These are phyloP conservation scores for Nicotiana tomentosiformis DNA, from an alignment of 257 asterid genomes.

Conservation along the genomic window DNA sequence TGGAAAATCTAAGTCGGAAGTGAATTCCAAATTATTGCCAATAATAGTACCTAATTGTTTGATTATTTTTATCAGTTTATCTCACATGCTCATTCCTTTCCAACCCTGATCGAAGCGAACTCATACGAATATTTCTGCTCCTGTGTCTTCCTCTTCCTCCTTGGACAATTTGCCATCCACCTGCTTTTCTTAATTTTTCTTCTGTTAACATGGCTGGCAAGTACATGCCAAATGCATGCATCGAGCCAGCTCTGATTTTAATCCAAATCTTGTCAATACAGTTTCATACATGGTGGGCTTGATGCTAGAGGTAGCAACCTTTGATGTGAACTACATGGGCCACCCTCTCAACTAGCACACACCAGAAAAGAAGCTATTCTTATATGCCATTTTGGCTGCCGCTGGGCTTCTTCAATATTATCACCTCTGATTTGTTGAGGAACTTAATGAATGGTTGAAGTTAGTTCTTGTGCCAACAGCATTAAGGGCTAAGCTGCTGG, in stretches of 20 bases:
- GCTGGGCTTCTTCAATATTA: conserved; percentile 64
- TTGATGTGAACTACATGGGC: conserved; percentile 89
- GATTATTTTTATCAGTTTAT: conserved; percentile 57
- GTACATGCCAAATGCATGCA: conserved; percentile 91
- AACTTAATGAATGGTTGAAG: conserved; percentile 69
- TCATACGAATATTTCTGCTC: conserved; percentile 74
- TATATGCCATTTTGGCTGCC: conserved; percentile 56
- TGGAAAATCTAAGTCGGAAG: background rate
- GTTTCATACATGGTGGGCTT: conserved; percentile 89
- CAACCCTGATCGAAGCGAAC: conserved; percentile 68
- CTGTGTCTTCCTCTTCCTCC: conserved; percentile 69
- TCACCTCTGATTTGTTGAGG: conserved; percentile 72
- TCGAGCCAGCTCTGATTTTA: conserved; percentile 77
- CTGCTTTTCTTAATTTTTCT: conserved; percentile 53
- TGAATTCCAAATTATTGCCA: background rate
- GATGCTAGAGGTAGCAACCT: conserved; percentile 95
- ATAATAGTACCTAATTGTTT: background rate
- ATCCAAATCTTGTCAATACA: conserved; percentile 79
- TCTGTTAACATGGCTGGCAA: conserved; percentile 80
- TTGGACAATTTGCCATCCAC: conserved; percentile 79
- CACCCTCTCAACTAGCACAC: conserved; percentile 87
- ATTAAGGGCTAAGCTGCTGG: conserved; percentile 65
- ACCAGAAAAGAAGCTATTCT: conserved; percentile 57
- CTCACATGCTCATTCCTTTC: conserved; percentile 91
- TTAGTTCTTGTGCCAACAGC: conserved; percentile 63